phyloP scores from a whole-genome alignment of 371 early-diverging fungal species.

The Mortierella sp. region DNA sequence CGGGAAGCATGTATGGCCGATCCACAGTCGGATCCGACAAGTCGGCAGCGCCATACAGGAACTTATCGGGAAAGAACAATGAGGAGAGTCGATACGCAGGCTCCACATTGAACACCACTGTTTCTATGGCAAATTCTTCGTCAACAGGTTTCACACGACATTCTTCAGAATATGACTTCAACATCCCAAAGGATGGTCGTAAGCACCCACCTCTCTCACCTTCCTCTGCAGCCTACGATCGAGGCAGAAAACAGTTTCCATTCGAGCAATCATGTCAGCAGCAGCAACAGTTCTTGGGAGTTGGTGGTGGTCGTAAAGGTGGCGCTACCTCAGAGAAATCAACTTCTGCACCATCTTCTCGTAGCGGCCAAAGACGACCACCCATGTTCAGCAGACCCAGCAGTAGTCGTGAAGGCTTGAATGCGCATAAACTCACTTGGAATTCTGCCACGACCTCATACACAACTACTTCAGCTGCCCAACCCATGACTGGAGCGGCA shows the following conservation, averaged over 20 bases:
- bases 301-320: not conserved
- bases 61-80: not conserved
- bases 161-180: conserved; percentile 33
- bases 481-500: conserved; percentile 44
- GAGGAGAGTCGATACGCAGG: conserved; percentile 19
- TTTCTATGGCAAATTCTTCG: conserved; percentile 32
- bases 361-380: conserved; percentile 14
- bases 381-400: conserved; percentile 20
- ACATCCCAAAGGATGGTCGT: not conserved
- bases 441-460: conserved; percentile 55
- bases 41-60: conserved; percentile 6
- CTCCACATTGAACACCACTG: conserved; percentile 41
- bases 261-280: conserved; percentile 8
- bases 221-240: conserved; percentile 8
- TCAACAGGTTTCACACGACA: conserved; percentile 23
- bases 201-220: conserved; percentile 20
- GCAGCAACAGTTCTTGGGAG: not conserved
- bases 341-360: conserved; percentile 8
- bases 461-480: conserved; percentile 41
- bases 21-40: conserved; percentile 51
- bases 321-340: conserved; percentile 31
- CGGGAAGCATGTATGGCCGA: conserved; percentile 48
- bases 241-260: conserved; percentile 16
- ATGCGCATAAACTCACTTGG: conserved; percentile 49
- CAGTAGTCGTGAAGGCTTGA: conserved; percentile 22